Base-by-base conservation (phyloP, 345 rosid species). In the Boechera divaricarpa region DNA sequence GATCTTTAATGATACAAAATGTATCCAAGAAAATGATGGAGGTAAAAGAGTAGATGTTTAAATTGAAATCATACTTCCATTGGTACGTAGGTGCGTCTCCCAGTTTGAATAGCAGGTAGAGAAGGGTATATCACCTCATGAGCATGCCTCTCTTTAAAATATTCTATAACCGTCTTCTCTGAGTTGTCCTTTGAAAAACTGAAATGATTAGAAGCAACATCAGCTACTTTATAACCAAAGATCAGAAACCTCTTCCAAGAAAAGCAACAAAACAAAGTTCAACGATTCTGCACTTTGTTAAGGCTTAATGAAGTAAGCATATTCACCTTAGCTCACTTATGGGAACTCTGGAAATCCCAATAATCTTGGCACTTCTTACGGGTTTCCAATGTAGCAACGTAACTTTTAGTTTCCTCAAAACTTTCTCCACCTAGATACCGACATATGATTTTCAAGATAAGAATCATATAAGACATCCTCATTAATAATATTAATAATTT, bases 101-200 rank as follows among this genome's bases (percentile, higher is more conserved):
- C 98, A 38, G 87, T 74, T 79, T 80, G 82, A 62, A 94, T 83
- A 0, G 93, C 89, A 29, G 96, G 97, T 80, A 89, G 52, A 15
- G 48, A 15, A 5, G 85, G 57, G 69, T 54, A 52, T 54, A n/a
- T 69, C 33, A 91, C 84, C 6, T 87, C 79, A 53, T 21, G 21
- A 21, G 21, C 21, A 21, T 21, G 24, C 71, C 21, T 21, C 1
- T 21, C 21, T 21, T 21, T 21, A 65, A 83, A 94, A 73, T 94
- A 94, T 5, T 85, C 82, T 28, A 80, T 74, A 47, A 94, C 92
- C 0, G 89, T 82, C 7, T 63, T 29, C 21, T 39, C 21, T 10
- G 60, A 69, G 0, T 53, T 13, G 18, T 83, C 97, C 39, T 89
- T 93, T 0, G 73, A 78, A 15, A 94, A 91, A 70, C 97, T 94